Base-by-base conservation (phyloP, 2,329 filamentous ascomycete species). In the Hypoxylon sp. region DNA sequence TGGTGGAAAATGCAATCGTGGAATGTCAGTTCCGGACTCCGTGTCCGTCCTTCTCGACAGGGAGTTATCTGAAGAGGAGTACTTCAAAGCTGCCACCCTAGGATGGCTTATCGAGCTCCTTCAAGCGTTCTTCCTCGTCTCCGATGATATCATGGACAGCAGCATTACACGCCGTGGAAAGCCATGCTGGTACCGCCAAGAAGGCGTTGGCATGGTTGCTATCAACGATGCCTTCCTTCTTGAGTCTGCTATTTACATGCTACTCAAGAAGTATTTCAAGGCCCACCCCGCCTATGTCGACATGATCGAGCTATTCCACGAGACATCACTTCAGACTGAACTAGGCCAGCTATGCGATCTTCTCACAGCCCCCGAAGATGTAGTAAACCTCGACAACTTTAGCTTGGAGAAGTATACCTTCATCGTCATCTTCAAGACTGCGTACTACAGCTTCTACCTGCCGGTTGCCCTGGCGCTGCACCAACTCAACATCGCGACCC, bases 361-460 rank as follows among this genome's bases (percentile, higher is more conserved):
- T 72, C 89, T 98, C 80, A 99, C 96, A 51, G 96, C 96, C 39
- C 96, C 96, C 46, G 96, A 99, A 84, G 94, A 98, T 81, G 86
- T 91, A 70, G 92, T 98, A 78, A 90, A 98, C 83, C 90, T 99
- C 71, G 86, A 93, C 87, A 97, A 97, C 86, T 99, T 99, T 87
- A 94, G 90, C 81, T 87, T 98, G 82, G 88, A 94, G 70, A 99
- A 97, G 87, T 97, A 97, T 86, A 90, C 87, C 76, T 99, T 98
- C 87, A 99, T 99, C 78, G 96, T 99, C 84, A 93, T 97, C 83
- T 98, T 97, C 90, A 99, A 99, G 90, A 99, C 96, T 24, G 94
- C 96, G 56, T 99, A 97, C 86, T 99, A 99, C 87, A 97, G 92
- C 78, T 99, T 99, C 88, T 98, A 98, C 85, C 91, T 99, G 13